phyloP scores from a whole-genome alignment of 2,329 filamentous ascomycete species.

The Chlorencoelia australis region DNA sequence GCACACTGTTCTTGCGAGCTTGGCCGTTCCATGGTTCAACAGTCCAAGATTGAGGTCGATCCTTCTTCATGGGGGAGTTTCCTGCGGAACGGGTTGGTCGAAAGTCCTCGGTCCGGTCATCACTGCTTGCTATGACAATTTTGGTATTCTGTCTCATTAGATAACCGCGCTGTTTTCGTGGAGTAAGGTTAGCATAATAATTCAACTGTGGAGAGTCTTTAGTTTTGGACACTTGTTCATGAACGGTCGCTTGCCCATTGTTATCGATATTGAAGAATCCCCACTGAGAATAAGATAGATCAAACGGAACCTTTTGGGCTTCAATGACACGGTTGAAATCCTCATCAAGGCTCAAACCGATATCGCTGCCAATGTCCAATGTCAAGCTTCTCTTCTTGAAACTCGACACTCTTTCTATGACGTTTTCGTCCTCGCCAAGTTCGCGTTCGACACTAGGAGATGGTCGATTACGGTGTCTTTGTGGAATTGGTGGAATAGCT shows the following conservation, averaged over 20 bases:
- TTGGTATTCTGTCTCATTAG: slow-evolving; percentile 98
- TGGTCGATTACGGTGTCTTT: slow-evolving; percentile 46
- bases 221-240: slow-evolving; percentile 37
- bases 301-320: slow-evolving; percentile 80
- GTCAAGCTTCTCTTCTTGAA: slow-evolving; percentile 77
- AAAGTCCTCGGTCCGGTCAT: slow-evolving; percentile 51
- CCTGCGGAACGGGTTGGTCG: slow-evolving; percentile 48
- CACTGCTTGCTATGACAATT: slow-evolving; percentile 76
- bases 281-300: slow-evolving; percentile 21
- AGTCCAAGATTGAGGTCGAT: slow-evolving; percentile 85
- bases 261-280: slow-evolving; percentile 9
- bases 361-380: slow-evolving; percentile 60
- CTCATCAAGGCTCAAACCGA: slow-evolving; percentile 77
- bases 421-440: slow-evolving; percentile 17
- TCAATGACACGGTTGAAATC: slow-evolving; percentile 95
- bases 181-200: slow-evolving; percentile 50
- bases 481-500: slow-evolving; percentile 48
- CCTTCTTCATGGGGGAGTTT: slow-evolving; percentile 61
- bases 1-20: slow-evolving; percentile 54
- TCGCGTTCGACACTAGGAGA: slow-evolving; percentile 37
- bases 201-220: slow-evolving; percentile 5
- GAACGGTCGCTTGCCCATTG: slow-evolving; percentile 40
- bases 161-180: slow-evolving; percentile 80
- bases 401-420: slow-evolving; percentile 49
- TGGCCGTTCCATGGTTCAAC: slow-evolving; percentile 95